These are phyloP conservation scores for Camillea tinctor DNA, from an alignment of 2,329 filamentous ascomycete genomes.

Conservation along the genomic window DNA sequence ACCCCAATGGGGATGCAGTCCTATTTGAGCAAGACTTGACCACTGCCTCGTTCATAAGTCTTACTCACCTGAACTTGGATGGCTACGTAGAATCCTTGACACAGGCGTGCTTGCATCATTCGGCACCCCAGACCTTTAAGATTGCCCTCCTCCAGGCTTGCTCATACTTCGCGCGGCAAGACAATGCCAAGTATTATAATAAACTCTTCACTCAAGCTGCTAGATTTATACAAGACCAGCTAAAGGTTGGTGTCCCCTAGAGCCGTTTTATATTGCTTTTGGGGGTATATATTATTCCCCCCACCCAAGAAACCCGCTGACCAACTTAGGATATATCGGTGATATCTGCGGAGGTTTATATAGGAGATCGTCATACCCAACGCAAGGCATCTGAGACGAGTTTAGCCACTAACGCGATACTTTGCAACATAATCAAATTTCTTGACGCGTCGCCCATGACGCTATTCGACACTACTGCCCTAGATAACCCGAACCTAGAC, in stretches of 20 bases:
- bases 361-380: conserved; percentile 39
- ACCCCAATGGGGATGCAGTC: conserved; percentile 45
- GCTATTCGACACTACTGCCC: conserved; percentile 43
- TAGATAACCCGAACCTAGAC: conserved; percentile 34
- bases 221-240: conserved; percentile 54
- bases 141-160: conserved; percentile 62
- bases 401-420: conserved; percentile 41
- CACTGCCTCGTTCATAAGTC: conserved; percentile 64
- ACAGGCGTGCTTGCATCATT: conserved; percentile 55
- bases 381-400: conserved; percentile 40
- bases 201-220: conserved; percentile 56
- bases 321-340: conserved; percentile 37
- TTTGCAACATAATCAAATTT: conserved; percentile 56
- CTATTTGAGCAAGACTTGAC: conserved; percentile 63
- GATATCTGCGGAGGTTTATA: conserved; percentile 38
- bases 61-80: conserved; percentile 61
- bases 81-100: conserved; percentile 56
- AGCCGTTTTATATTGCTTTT: not conserved
- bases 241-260: conserved; percentile 47
- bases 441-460: conserved; percentile 53
- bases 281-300: not conserved
- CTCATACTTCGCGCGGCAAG: conserved; percentile 58
- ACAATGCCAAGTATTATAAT: conserved; percentile 48
- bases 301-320: conserved; percentile 13
- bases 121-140: conserved; percentile 59